Conservation (phyloP, 331 rosid species). For the Malus hybrid region DNA sequence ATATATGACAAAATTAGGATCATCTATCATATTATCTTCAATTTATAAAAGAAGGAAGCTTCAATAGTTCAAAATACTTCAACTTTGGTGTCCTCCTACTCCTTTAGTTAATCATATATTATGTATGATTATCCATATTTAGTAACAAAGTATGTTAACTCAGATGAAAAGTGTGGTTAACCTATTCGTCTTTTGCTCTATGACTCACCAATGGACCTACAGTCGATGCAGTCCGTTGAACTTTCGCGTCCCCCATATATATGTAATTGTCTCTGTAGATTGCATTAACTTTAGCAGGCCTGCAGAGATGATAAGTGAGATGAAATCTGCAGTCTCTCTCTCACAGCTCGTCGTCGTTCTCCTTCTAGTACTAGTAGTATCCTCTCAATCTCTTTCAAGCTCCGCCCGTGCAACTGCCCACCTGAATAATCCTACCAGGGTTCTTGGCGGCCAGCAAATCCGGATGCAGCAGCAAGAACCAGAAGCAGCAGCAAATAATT, state of each 20-base stretch:
- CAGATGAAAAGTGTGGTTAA: no score
- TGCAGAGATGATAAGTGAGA: background rate
- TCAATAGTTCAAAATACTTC: background rate
- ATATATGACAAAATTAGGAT: no score
- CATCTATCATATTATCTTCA: no score
- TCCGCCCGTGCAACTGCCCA: no score
- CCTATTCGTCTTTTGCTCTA: background rate
- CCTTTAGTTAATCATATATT: background rate
- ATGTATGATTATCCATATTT: no score
- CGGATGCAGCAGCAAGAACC: background rate
- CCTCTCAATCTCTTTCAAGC: slow-evolving; percentile 13
- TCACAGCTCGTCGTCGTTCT: slow-evolving; percentile 8
- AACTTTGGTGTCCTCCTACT: background rate
- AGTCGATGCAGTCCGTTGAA: no score
- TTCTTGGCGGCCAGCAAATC: background rate
- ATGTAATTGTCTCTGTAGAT: no score
- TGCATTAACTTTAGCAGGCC: no score
- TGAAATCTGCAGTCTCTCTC: slow-evolving; percentile 13
- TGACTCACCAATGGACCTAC: background rate
- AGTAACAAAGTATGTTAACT: no score
- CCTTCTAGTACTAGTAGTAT: background rate
- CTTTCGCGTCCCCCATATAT: background rate
- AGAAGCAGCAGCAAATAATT: background rate
- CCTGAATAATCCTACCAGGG: background rate
- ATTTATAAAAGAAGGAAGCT: no score